These are phyloP conservation scores for Prototheca cutis DNA, from an alignment of 163 green algal species.

Conservation along the genomic window DNA sequence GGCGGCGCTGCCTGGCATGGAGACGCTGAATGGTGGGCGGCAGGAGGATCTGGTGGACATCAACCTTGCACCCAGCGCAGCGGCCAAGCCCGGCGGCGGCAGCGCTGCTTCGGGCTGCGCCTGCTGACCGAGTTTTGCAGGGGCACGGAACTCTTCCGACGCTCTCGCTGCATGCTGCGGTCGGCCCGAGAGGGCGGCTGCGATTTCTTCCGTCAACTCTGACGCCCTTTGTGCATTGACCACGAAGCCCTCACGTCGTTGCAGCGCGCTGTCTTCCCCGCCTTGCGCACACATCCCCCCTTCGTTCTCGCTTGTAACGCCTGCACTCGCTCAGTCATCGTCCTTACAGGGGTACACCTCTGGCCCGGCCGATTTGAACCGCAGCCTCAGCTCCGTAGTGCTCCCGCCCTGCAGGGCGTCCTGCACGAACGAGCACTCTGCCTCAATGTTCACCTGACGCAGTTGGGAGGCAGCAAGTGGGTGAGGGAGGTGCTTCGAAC, in stretches of 20 bases:
- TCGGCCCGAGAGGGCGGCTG: too few relatives aligned
- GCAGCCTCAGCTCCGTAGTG: conserved; percentile 64
- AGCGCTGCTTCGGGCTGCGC: conserved; percentile 17
- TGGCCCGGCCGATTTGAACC: conserved; percentile 39
- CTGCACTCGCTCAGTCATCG: conserved; percentile 60
- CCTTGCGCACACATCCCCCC: too few relatives aligned
- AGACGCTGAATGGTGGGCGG: conserved; percentile 59
- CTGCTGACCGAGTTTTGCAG: conserved; percentile 27
- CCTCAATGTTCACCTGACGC: conserved; percentile 76
- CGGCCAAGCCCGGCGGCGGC: conserved; percentile 8
- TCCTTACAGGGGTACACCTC: conserved; percentile 75
- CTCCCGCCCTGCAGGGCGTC: conserved; percentile 79
- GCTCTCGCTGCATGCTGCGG: too few relatives aligned
- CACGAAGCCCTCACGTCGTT: too few relatives aligned
- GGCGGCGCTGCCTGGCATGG: conserved; percentile 88
- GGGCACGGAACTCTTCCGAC: too few relatives aligned
- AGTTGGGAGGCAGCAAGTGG: neutral
- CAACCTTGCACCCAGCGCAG: conserved; percentile 55
- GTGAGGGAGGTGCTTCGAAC: too few relatives aligned
- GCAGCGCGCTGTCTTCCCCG: too few relatives aligned
- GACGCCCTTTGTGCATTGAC: too few relatives aligned
- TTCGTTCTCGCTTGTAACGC: too few relatives aligned
- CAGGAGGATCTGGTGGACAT: conserved; percentile 80
- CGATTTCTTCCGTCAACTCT: too few relatives aligned
- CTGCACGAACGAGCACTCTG: conserved; percentile 63